Base-by-base conservation (phyloP, 306 rosid genomes). In the Inga laurina region DNA sequence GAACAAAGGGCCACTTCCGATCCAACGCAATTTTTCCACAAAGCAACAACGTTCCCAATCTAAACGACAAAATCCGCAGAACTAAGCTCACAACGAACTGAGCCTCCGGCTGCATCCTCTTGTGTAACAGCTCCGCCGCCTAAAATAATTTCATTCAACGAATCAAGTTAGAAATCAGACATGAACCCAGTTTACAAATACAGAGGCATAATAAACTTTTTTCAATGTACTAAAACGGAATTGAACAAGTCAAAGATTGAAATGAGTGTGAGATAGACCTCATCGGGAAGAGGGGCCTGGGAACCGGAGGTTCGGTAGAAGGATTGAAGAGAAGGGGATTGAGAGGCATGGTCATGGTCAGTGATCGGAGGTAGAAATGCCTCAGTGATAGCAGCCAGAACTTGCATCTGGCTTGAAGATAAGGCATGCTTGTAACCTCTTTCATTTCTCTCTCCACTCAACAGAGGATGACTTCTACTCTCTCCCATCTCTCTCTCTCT, bases 1-100 rank as follows among this genome's bases (percentile, higher is more conserved):
- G 90, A 82, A 96, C 68, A 78, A 92, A 91, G 12, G 99, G 99
- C 98, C 97, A 90, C 68, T 79, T 90, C 88, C 87, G 64, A 19
- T 91, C 92, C 56, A 96, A 79, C 82, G 95, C 86, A 71, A 59
- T 18, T 24, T 7, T 81, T 37, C 98, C 97, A 76, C 99, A 96
- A 6, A 96, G 82, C 86, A 92, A 65, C 56, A 92, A 43, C 6
- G 94, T 92, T 69, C 97, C 97, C 62, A 96, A 44, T 90, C 93
- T 88, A 84, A 86, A 92, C 0, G 97, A 90, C 37, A 96, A 77
- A 24, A 96, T 64, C 77, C 11, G 32, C 83, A 94, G 85, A 75
- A 89, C 82, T 70, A 84, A 71, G 18, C 71, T 85, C 88, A 94
- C 87, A 45, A 88, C 74, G 2, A 75, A 24, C 48, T 85, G 43